Evolutionary conservation across 1,284 basidiomycete genomes (phyloP).

Genomic region (Malassezia equina): DNA sequence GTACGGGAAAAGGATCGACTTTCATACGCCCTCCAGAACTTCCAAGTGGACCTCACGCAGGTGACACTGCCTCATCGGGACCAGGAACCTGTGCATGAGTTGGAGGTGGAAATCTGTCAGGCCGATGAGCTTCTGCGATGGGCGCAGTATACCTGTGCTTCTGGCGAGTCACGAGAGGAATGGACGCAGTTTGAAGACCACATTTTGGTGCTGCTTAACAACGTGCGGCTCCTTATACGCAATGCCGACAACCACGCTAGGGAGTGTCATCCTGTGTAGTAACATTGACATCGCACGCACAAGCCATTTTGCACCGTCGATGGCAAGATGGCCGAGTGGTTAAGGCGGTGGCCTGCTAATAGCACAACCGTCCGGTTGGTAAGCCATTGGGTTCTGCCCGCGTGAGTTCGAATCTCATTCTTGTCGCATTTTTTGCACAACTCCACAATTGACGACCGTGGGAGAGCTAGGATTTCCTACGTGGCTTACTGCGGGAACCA

Average conservation of each 20-base stretch:
- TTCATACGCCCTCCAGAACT: slow-evolving; percentile 84
- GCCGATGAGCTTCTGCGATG: slow-evolving; percentile 51
- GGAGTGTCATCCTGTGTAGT: too few relatives aligned
- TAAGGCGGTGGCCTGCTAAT: slow-evolving; percentile 34
- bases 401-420: slow-evolving; percentile 48
- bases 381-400: slow-evolving; percentile 33
- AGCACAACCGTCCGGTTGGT: slow-evolving; percentile 12
- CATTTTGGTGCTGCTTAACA: slow-evolving; percentile 42
- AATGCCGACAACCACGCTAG: slow-evolving; percentile 8
- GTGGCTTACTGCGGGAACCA: slow-evolving; percentile 27
- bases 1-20: slow-evolving; percentile 75
- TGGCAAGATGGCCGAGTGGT: slow-evolving; percentile 48
- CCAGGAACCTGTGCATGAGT: slow-evolving; percentile 50
- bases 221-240: slow-evolving; percentile 40
- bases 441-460: background rate
- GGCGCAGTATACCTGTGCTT: slow-evolving; percentile 18
- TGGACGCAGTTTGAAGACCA: slow-evolving; percentile 41
- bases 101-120: slow-evolving; percentile 55
- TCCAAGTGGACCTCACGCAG: slow-evolving; percentile 83
- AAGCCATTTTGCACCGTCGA: background rate
- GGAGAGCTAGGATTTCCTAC: background rate
- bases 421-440: slow-evolving; percentile 28
- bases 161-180: slow-evolving; percentile 20
- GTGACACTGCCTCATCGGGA: slow-evolving; percentile 54
- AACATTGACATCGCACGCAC: background rate